phyloP scores from a whole-genome alignment of 169 alveolate genomes.

The Plasmodium knowlesi region DNA sequence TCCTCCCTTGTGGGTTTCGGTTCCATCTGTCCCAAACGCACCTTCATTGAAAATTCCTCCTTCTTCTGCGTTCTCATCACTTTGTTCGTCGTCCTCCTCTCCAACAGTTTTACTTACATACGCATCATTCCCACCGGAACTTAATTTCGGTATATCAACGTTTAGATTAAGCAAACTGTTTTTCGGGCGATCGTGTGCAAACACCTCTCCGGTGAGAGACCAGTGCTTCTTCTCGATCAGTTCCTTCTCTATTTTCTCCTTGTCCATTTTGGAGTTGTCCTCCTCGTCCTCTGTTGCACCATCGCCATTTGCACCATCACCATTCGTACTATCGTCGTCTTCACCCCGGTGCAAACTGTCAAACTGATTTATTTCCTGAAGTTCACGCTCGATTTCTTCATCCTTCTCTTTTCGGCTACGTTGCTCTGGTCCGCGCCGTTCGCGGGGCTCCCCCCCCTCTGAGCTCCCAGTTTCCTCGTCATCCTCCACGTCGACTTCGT shows the following conservation, averaged over 20 bases:
- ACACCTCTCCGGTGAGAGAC: slow-evolving; percentile 89
- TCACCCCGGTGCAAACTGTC: neutral
- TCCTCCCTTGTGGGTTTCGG: neutral
- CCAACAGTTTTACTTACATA: slow-evolving; percentile 50
- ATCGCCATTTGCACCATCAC: neutral
- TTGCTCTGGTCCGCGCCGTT: neutral
- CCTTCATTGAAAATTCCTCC: too few relatives aligned
- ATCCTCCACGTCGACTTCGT: neutral
- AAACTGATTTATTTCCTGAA: slow-evolving; percentile 20
- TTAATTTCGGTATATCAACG: slow-evolving; percentile 82
- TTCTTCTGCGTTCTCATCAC: slow-evolving; percentile 8
- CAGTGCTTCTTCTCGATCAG: slow-evolving; percentile 86
- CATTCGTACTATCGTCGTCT: neutral
- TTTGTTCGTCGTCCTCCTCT: neutral
- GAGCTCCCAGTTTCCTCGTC: too few relatives aligned
- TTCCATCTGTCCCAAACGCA: slow-evolving; percentile 12
- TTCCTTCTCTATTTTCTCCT: slow-evolving; percentile 81
- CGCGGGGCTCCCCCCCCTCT: neutral
- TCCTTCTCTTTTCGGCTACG: slow-evolving; percentile 5
- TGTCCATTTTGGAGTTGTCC: slow-evolving; percentile 43
- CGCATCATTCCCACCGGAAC: slow-evolving; percentile 53
- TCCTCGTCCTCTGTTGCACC: neutral
- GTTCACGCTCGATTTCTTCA: neutral
- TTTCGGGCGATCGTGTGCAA: slow-evolving; percentile 84
- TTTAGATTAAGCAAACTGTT: slow-evolving; percentile 86